These are phyloP conservation scores for Macaranga tanarius DNA, from an alignment of 441 rosid genomes.

Conservation along the genomic window DNA sequence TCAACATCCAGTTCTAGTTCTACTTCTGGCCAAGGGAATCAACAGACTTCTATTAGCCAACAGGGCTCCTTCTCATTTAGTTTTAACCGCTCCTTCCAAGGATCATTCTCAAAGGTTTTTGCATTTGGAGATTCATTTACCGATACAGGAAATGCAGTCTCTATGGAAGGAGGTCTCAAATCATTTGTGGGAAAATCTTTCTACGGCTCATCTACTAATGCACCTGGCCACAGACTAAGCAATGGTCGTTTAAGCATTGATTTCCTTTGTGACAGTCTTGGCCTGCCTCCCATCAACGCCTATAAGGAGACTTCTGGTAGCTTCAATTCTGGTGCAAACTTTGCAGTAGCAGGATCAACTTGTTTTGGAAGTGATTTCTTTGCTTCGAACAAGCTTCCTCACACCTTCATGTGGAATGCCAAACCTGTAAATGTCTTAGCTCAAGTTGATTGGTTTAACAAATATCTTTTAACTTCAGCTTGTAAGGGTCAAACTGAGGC, in stretches of 20 bases:
- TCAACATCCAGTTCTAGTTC: neutral
- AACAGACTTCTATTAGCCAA: neutral
- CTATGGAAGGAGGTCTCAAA: conserved; percentile 29
- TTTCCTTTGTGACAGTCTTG: conserved; percentile 37
- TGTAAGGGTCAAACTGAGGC: conserved; percentile 20
- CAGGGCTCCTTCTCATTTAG: neutral
- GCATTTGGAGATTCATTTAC: conserved; percentile 51
- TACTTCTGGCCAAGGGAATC: neutral
- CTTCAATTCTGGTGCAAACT: conserved; percentile 39
- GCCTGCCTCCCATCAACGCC: conserved; percentile 35
- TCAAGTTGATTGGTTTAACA: conserved; percentile 43
- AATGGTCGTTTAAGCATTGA: conserved; percentile 46
- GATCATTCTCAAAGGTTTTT: conserved; percentile 32
- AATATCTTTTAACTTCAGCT: neutral
- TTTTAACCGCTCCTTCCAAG: conserved; percentile 1
- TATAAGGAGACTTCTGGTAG: conserved; percentile 18
- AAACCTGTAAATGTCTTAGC: conserved; percentile 27
- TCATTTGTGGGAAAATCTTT: conserved; percentile 7
- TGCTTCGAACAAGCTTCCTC: neutral
- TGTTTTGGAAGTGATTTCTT: conserved; percentile 30
- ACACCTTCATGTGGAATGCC: conserved; percentile 29
- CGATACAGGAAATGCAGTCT: conserved; percentile 42
- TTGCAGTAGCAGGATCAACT: conserved; percentile 48
- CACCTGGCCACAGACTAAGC: conserved; percentile 24
- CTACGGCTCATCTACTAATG: neutral